Evolutionary conservation across 2,329 filamentous ascomycete genomes (phyloP), one percentile per base, ranked within the genome.

Genomic region (Clarireedia paspali): DNA sequence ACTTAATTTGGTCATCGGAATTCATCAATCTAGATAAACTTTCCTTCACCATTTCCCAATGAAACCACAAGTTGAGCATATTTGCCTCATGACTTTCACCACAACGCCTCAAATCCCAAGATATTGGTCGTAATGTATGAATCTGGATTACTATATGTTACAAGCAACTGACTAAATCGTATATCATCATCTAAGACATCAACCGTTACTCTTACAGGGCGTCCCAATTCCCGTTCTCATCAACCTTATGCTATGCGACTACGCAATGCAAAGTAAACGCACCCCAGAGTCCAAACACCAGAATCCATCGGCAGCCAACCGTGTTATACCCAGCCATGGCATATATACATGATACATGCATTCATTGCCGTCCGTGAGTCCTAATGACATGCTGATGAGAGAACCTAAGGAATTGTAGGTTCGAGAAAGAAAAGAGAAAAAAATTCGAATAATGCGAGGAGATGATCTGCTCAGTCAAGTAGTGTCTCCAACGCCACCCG

Each of bases 231-330:
- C 50, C 38, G 42, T 44, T 36, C 7, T 45, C 27, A 34, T 45
- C 50, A 51, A 47, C 34, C 38, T 47, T 51, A 62, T 59, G 60
- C 57, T 30, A 60, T 62, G 58, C 59, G 57, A 40, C 52, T 50
- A 59, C 27, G 53, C 59, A 42, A 30, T 47, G 44, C 44, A 47
- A 24, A 47, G 26, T 47, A 36, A 23, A 53, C 52, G 53, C 48
- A 51, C 54, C 30, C 23, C 17, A n/a, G 23, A 39, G 24, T 56
- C 55, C 48, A 50, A 46, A 62, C 53, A 50, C 57, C 60, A 51
- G 30, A 44, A 44, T 24, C 40, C 53, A 27, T 47, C 38, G 27
- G 59, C 55, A 61, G 57, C 44, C 55, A 58, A 27, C 61, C 61
- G 57, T 55, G n/a, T n/a, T 46, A 49, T 51, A 50, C 34, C 39